Base-by-base conservation (phyloP, 129 eudicot species). In the Centaurea solstitialis region DNA sequence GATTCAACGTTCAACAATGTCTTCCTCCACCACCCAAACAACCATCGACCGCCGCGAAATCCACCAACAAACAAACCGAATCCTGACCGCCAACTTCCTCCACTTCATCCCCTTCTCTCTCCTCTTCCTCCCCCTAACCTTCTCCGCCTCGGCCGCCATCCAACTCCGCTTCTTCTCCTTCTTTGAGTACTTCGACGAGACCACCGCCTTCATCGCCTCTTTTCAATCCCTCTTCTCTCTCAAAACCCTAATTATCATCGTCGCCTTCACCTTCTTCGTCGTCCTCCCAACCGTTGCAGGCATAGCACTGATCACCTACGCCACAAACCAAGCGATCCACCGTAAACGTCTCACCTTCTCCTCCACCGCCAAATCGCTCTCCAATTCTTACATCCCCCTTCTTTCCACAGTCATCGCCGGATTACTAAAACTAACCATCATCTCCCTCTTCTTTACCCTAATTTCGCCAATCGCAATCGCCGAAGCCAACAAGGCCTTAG, bases 101-200 rank as follows among this genome's bases (percentile, higher is more conserved):
- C 98, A 88, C 75, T 93, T 90, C 93, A 47, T 82, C 35, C 80
- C 86, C 76, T 87, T 93, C 71, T 84, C 98, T 8, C 64, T 86
- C 86, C 88, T 87, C 82, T 90, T 90, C 72, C 74, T 92, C 80
- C 95, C 95, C 35, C 72, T 87, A 38, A 85, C 92, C 47, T 74
- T 89, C 85, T 69, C 72, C 76, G 68, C 84, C 79, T 33, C 73
- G 61, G 39, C 88, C 64, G 81, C 90, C 20, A 68, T 75, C 71
- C 70, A 81, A 57, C 1, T 57, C 65, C 18, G n/a, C 65, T 4
- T 4, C 7, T 81, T 75, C 39, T 38, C 70, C 28, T 30, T 73
- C 53, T n/a, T 86, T 41, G 26, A 85, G 43, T 72, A 72, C 72
- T 12, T 86, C 43, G 69, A 79, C 3, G 61, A 88, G 18, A 67